These are phyloP conservation scores for Sporodiniella umbellata DNA, from an alignment of 371 early-diverging fungal genomes.

Conservation along the genomic window DNA sequence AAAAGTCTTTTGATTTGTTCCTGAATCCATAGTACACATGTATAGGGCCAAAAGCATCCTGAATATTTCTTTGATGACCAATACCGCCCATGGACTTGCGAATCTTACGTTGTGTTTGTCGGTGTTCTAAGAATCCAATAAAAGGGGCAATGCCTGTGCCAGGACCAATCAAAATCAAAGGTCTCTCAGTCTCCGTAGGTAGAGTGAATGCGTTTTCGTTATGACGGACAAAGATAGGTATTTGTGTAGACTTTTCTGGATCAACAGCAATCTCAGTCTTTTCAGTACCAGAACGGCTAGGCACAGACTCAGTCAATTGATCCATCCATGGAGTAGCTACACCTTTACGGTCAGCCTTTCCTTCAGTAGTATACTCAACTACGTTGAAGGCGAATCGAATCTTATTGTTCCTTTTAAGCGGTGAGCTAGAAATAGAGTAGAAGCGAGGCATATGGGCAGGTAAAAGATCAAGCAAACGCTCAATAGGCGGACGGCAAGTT, in stretches of 20 bases:
- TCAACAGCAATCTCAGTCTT: conserved; percentile 13
- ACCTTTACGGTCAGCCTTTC: conserved; percentile 59
- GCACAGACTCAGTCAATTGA: conserved; percentile 39
- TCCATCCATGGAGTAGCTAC: conserved; percentile 85
- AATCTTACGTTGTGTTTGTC: conserved; percentile 41
- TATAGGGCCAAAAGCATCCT: conserved; percentile 36
- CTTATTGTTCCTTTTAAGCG: conserved; percentile 42
- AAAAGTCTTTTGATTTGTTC: conserved; percentile 55
- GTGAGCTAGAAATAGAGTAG: conserved; percentile 81
- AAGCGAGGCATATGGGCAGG: conserved; percentile 82
- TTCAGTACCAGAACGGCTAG: conserved; percentile 12
- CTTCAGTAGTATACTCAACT: conserved; percentile 62
- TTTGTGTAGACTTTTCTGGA: conserved; percentile 1
- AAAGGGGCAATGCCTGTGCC: conserved; percentile 94
- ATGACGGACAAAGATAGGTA: conserved; percentile 57
- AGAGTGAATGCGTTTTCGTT: conserved; percentile 56
- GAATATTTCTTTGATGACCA: conserved; percentile 36
- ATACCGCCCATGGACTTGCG: conserved; percentile 37
- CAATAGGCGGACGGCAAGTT: conserved; percentile 56
- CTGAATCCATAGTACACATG: conserved; percentile 81
- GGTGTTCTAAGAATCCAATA: conserved; percentile 76
- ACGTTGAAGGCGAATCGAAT: conserved; percentile 84
- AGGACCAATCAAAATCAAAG: conserved; percentile 77
- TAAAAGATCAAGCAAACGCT: conserved; percentile 70
- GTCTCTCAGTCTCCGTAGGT: conserved; percentile 50